A percentile compares a stretch with the other conserved stretches of the same genome.
These are phyloP conservation scores for Testicularia cyperi DNA, from an alignment of 1,284 basidiomycete genomes.

Conservation along the genomic window DNA sequence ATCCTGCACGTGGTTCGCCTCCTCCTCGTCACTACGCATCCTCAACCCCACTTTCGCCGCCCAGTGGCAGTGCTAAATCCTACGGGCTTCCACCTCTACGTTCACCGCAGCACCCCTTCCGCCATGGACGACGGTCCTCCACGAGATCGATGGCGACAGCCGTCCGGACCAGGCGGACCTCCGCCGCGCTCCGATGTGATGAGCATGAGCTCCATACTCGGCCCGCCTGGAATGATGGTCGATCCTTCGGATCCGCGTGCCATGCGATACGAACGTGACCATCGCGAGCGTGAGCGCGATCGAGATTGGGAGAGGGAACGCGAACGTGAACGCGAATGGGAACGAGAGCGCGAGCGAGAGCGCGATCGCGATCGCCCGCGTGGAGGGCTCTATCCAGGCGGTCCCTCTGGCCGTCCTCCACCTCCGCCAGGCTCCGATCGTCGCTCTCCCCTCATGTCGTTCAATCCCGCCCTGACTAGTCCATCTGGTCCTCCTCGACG, in stretches of 20 bases:
- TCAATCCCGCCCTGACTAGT: conserved; percentile 11
- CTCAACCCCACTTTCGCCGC: conserved; percentile 11
- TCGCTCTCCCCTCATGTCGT: conserved; percentile 21
- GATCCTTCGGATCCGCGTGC: conserved; percentile 13
- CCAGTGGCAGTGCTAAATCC: conserved; percentile 4
- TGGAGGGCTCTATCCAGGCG: conserved; percentile 8
- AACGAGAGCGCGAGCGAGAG: conserved; percentile 18
- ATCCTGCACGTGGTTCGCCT: neutral
- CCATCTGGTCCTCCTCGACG: conserved; percentile 33
- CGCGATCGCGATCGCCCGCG: conserved; percentile 18
- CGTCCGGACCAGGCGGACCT: conserved; percentile 3
- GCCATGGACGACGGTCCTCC: conserved; percentile 20
- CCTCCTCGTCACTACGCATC: neutral
- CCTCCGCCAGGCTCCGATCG: conserved; percentile 13
- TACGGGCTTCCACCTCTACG: conserved; percentile 24
- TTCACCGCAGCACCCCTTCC: conserved; percentile 19
- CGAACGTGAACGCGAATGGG: conserved; percentile 17
- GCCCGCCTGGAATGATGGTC: conserved; percentile 12
- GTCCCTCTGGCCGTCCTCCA: conserved; percentile 14
- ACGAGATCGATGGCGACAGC: conserved; percentile 24
- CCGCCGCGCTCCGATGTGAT: conserved; percentile 35
- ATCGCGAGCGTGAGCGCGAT: conserved; percentile 16
- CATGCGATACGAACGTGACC: conserved; percentile 17
- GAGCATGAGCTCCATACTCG: conserved; percentile 50
- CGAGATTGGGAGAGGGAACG: conserved; percentile 4